Evolutionary conservation across 768 basidiomycete species (phyloP), one percentile per base, ranked within the genome.

Genomic region (Zangia roseola): DNA sequence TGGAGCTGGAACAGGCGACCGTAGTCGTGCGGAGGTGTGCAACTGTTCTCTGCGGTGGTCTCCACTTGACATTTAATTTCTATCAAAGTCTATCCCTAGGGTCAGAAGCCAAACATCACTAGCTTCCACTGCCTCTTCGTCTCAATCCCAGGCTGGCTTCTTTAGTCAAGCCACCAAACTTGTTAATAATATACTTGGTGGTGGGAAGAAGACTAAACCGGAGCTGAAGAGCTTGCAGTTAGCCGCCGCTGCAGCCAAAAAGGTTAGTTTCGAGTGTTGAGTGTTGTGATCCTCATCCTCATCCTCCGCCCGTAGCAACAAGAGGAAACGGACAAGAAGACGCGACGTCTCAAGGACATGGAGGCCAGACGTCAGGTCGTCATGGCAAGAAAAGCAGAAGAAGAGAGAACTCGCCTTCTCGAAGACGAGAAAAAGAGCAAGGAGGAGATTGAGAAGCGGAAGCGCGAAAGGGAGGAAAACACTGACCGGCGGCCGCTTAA

Each of bases 231-330:
- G 85, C 40, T 63, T 93, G 25, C 88, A 91, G 60, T 77, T 85
- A 52, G 91, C 93, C 14, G 88, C 90, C 0, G 80, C 79, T 16
- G 89, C 83, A 3, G 91, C 91, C 4, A 94, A 91, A 74, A 95
- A 87, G 85, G 94, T 93, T 16, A n/a, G 73, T 33, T 6, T 44
- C 9, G 43, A 48, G 56, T 35, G 1, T 40, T 5, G 46, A 24
- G 31, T 19, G 39, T 28, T 24, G 28, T 52, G 20, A 46, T 21
- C 16, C 26, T 10, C 26, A 19, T 34, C 21, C 47, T 55, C 33
- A 56, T 50, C 40, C 43, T 54, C 39, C 45, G 12, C 23, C 21
- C 30, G 34, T 60, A 97, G 94, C 91, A 94, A 76, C 89, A 94
- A 74, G 90, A 88, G 56, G 88, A 91, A 62, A 77, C 79, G 28